A percentile compares a stretch with the other conserved stretches of the same genome.
Conservation (phyloP, 192 early-diverging fungal genomes). For the Coemansia sp. region DNA sequence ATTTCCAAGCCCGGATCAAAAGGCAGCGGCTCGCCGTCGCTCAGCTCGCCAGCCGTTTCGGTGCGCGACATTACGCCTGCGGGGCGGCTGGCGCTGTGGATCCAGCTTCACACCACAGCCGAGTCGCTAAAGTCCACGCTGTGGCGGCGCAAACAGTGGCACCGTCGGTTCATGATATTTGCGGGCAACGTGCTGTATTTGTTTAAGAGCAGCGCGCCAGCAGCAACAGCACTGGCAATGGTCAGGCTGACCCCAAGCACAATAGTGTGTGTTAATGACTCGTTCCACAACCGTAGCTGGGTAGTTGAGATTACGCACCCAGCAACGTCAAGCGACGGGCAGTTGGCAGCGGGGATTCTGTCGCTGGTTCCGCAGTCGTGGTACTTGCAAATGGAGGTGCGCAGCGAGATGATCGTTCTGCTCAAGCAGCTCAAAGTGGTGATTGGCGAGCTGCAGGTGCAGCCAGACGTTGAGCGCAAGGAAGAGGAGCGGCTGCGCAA, state of each 20-base stretch:
- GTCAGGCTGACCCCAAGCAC: constrained; percentile 36
- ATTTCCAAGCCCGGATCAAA: constrained; percentile 15
- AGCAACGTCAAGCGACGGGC: not conserved
- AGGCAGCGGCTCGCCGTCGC: constrained; percentile 14
- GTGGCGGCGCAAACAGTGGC: constrained; percentile 54
- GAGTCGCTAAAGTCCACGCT: constrained; percentile 28
- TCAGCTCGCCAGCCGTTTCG: constrained; percentile 16
- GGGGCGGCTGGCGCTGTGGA: constrained; percentile 48
- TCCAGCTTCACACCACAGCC: constrained; percentile 32
- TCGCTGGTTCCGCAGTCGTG: constrained; percentile 32
- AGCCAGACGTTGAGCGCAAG: constrained; percentile 43
- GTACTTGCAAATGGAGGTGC: constrained; percentile 49
- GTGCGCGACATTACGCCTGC: constrained; percentile 55
- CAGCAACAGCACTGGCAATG: constrained; percentile 30
- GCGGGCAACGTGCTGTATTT: constrained; percentile 49
- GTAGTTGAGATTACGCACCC: constrained; percentile 49
- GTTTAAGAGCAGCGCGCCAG: constrained; percentile 51
- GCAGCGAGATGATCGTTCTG: constrained; percentile 49
- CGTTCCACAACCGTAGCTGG: constrained; percentile 51
- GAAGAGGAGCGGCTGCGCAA: constrained; percentile 50
- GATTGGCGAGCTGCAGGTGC: constrained; percentile 43
- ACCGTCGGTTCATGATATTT: constrained; percentile 50
- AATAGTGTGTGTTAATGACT: constrained; percentile 52
- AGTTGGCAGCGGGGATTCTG: constrained; percentile 5
- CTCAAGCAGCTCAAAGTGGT: constrained; percentile 53